Percentiles rank a stretch among this genome's conserved stretches.
phyloP scores from a whole-genome alignment of 1,284 basidiomycete genomes.

The Sanguinoderma infundibulare region DNA sequence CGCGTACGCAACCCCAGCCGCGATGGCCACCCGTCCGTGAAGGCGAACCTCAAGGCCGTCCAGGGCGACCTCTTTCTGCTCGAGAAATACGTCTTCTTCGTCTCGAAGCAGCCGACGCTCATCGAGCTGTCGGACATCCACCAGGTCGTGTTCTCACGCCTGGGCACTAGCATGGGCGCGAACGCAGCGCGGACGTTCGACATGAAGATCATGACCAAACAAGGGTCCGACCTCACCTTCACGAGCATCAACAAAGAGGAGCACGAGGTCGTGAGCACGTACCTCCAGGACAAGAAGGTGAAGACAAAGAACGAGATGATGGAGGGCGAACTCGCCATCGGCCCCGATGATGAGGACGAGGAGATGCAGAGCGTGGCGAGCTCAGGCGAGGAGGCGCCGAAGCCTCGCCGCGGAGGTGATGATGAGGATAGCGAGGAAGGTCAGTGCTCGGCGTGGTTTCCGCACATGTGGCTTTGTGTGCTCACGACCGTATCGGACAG shows the following conservation, averaged over 20 bases:
- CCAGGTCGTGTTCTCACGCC: slow-evolving; percentile 92
- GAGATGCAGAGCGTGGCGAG: slow-evolving; percentile 83
- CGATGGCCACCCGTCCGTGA: slow-evolving; percentile 82
- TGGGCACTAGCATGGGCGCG: slow-evolving; percentile 86
- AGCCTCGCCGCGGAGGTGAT: slow-evolving; percentile 54
- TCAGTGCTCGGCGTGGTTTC: slow-evolving; percentile 39
- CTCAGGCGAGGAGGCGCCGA: slow-evolving; percentile 66
- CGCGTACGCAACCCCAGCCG: slow-evolving; percentile 48
- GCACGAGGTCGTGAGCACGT: slow-evolving; percentile 84
- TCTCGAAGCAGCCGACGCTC: slow-evolving; percentile 94
- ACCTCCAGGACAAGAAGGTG: slow-evolving; percentile 90
- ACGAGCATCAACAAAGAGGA: slow-evolving; percentile 97
- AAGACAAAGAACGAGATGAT: slow-evolving; percentile 97
- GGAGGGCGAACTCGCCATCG: slow-evolving; percentile 81
- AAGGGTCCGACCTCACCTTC: slow-evolving; percentile 86
- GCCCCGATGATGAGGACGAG: slow-evolving; percentile 80
- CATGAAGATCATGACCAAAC: slow-evolving; percentile 87
- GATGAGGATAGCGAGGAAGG: slow-evolving; percentile 87
- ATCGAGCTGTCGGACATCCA: slow-evolving; percentile 93
- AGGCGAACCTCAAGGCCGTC: slow-evolving; percentile 96
- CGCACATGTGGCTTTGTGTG: neutral
- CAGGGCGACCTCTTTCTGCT: slow-evolving; percentile 98
- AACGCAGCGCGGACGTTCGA: slow-evolving; percentile 95
- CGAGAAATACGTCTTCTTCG: slow-evolving; percentile 98
- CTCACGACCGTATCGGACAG: slow-evolving; percentile 33